phyloP scores from a whole-genome alignment of 495 filamentous ascomycete genomes.

The Platismatia glauca region DNA sequence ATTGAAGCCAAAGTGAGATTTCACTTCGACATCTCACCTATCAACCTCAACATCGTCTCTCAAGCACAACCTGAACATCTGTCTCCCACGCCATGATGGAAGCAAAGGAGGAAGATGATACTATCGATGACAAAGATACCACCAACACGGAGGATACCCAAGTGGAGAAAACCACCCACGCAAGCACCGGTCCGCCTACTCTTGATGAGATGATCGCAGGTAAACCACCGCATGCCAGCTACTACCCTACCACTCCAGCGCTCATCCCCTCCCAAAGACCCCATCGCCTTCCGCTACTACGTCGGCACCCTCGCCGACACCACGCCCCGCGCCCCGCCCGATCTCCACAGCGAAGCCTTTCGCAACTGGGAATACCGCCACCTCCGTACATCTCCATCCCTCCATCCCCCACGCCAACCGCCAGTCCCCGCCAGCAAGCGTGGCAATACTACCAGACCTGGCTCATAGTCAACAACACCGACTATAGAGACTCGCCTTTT shows the following conservation, averaged over 20 bases:
- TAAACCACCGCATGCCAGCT: neutral
- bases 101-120: too few species aligned
- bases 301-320: neutral
- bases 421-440: neutral
- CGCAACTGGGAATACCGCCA: neutral
- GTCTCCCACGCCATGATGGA: too few species aligned
- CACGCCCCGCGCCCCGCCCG: neutral
- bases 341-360: neutral
- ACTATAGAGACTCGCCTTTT: neutral
- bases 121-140: too few species aligned
- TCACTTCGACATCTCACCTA: too few species aligned
- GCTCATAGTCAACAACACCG: neutral
- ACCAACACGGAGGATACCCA: neutral
- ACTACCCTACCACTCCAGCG: neutral
- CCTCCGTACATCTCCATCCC: neutral
- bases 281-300: neutral
- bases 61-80: too few species aligned
- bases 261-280: neutral
- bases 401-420: too few species aligned
- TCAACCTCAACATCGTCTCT: too few species aligned
- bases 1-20: too few species aligned
- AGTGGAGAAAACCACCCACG: neutral
- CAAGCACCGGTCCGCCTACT: neutral
- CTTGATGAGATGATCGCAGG: neutral
- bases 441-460: neutral